Base-by-base conservation (phyloP, 331 rosid species). In the Pyracantha coccinea region DNA sequence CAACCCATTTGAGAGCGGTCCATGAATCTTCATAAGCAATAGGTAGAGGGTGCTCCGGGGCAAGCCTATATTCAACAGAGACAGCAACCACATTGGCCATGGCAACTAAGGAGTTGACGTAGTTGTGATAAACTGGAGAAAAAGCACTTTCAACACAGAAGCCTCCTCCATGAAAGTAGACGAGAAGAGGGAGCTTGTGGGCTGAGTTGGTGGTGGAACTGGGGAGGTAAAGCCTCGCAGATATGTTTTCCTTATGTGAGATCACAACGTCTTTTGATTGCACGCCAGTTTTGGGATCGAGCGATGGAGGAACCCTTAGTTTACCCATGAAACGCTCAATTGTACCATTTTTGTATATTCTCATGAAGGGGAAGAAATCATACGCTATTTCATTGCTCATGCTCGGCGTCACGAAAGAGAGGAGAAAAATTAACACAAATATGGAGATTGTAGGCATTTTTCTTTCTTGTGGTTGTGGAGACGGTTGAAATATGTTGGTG, bases 131-230 rank as follows among this genome's bases (percentile, higher is more conserved):
- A 6, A 24, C 29, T 2, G 65, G 52, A 23, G 68, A 61, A 58
- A 74, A 78, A 1, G 80, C 72, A 2, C 41, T 35, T 6, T 71
- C 82, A 31, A 78, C 73, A 54, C 38, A 62, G 57, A 82, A 73
- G 21, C 73, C 83, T 1, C 85, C 85, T 7, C 80, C 80, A 6
- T 74, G 85, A 24, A 73, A 72, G 80, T 82, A 77, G 2, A 82
- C 47, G 1, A 78, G 44, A 35, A 82, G 52, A 8, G 67, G 77
- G 11, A 82, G 74, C 64, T 55, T 74, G 5, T 38, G 16, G 23
- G 11, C 2, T 15, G 38, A 16, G 35, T 17, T 8, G 21, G 29
- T 25, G 41, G 35, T 47, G 65, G 70, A 20, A 6, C 54, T 27
- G 4, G 83, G 83, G 45, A 61, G 41, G 73, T 47, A 78, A 41